These are phyloP conservation scores for Coleophoma cylindrospora DNA, from an alignment of 2,329 filamentous ascomycete genomes.

Conservation along the genomic window DNA sequence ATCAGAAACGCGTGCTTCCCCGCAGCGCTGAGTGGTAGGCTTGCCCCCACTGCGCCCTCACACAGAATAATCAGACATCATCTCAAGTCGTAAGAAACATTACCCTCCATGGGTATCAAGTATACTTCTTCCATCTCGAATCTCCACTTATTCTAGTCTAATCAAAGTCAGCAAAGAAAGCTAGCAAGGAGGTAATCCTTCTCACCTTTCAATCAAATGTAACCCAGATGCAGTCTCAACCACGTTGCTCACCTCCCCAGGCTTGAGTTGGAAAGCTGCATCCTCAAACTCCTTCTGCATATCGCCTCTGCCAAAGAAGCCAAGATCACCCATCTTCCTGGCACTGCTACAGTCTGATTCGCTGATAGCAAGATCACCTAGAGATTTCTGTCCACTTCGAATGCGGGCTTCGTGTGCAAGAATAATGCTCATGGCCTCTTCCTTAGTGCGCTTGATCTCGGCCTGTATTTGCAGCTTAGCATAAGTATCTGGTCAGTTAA, in stretches of 20 bases:
- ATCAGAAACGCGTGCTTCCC: too few relatives aligned
- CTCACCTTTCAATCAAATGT: slow-evolving; percentile 89
- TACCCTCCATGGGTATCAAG: not conserved
- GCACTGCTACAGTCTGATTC: slow-evolving; percentile 97
- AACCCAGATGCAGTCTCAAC: slow-evolving; percentile 92
- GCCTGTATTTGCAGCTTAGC: slow-evolving; percentile 34
- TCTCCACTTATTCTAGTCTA: slow-evolving; percentile 10
- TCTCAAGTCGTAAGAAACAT: too few relatives aligned
- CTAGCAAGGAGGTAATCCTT: slow-evolving; percentile 14
- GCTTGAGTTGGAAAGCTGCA: slow-evolving; percentile 83
- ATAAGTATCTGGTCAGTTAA: slow-evolving; percentile 1
- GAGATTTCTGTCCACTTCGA: slow-evolving; percentile 56
- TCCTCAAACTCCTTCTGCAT: slow-evolving; percentile 99
- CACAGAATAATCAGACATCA: too few relatives aligned
- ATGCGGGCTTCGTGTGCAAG: slow-evolving; percentile 72
- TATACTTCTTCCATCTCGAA: not conserved
- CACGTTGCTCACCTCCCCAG: slow-evolving; percentile 79
- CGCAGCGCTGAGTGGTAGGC: too few relatives aligned
- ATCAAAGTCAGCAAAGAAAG: slow-evolving; percentile 6
- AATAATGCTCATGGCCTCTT: slow-evolving; percentile 78
- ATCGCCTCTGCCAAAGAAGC: slow-evolving; percentile 88
- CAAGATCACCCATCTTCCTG: slow-evolving; percentile 88
- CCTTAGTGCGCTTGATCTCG: slow-evolving; percentile 82
- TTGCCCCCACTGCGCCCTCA: too few relatives aligned
- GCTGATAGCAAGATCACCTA: slow-evolving; percentile 79